Conservation (phyloP, 2,329 filamentous ascomycete species). For the Gnomoniopsis sp. region DNA sequence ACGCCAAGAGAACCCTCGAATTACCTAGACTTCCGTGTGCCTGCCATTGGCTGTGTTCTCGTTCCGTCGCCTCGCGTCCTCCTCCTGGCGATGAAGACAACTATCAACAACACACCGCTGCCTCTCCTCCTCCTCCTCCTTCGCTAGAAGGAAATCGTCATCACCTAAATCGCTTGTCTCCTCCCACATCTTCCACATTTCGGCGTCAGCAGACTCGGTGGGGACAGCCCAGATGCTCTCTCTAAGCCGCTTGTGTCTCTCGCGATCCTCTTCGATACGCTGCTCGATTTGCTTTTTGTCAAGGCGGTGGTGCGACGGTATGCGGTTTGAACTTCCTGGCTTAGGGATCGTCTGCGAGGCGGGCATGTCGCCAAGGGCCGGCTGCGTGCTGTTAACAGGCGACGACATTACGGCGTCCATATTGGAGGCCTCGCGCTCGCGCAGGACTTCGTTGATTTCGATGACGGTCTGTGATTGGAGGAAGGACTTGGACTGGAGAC, state of each 20-base stretch:
- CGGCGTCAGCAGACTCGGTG: slow-evolving; percentile 57
- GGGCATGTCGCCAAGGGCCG: slow-evolving; percentile 38
- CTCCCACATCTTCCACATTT: slow-evolving; percentile 81
- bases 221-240: slow-evolving; percentile 93
- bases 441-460: slow-evolving; percentile 81
- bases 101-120: slow-evolving; percentile 31
- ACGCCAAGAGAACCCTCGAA: not conserved
- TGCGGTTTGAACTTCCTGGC: slow-evolving; percentile 25
- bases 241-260: slow-evolving; percentile 85
- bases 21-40: not conserved
- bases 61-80: slow-evolving; percentile 10
- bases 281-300: slow-evolving; percentile 93
- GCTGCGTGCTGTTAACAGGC: slow-evolving; percentile 39
- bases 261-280: slow-evolving; percentile 92
- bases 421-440: slow-evolving; percentile 67
- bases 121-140: slow-evolving; percentile 65
- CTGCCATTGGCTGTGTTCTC: not conserved
- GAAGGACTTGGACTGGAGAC: slow-evolving; percentile 67
- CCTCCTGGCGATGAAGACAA: slow-evolving; percentile 34
- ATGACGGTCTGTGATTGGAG: slow-evolving; percentile 70
- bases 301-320: slow-evolving; percentile 40
- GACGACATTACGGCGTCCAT: slow-evolving; percentile 53
- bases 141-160: slow-evolving; percentile 75
- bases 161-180: slow-evolving; percentile 83
- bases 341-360: slow-evolving; percentile 38